phyloP scores from a whole-genome alignment of 208 protist species.

The Blechomonas ayalai region DNA sequence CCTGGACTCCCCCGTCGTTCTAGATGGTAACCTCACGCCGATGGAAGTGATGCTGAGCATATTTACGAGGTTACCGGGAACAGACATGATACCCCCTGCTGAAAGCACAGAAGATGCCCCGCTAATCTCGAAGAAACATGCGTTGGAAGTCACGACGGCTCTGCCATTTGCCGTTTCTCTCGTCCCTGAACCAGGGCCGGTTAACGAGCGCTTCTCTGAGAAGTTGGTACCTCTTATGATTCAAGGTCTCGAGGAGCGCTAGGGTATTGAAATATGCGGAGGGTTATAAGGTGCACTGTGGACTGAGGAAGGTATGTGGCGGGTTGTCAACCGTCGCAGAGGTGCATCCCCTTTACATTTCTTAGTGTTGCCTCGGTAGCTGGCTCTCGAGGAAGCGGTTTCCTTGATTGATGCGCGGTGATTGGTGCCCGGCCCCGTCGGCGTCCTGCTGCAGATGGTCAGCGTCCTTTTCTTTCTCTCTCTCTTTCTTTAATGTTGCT shows the following conservation, averaged over 20 bases:
- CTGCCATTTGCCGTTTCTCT: conserved; percentile 85
- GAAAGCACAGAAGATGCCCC: neutral
- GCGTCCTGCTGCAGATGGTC: too few species aligned
- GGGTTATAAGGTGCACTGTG: too few species aligned
- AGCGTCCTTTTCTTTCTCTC: conserved; percentile 1
- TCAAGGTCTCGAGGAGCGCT: neutral
- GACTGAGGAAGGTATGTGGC: too few species aligned
- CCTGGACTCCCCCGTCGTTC: conserved; percentile 14
- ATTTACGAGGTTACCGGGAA: conserved; percentile 10
- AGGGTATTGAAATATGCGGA: too few species aligned
- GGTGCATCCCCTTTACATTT: too few species aligned
- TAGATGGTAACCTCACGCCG: conserved; percentile 7
- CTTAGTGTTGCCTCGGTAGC: too few species aligned
- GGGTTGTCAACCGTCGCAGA: too few species aligned
- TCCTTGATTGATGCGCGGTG: too few species aligned
- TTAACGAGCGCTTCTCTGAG: conserved; percentile 78
- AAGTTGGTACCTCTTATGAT: conserved; percentile 48
- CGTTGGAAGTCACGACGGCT: conserved; percentile 76
- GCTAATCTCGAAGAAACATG: conserved; percentile 26
- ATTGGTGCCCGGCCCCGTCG: too few species aligned
- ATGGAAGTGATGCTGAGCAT: conserved; percentile 30
- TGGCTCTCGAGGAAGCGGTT: too few species aligned
- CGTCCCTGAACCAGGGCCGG: conserved; percentile 57
- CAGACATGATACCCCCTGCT: conserved; percentile 1
- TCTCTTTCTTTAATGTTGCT: conserved; percentile 3